Evolutionary conservation across 1,284 basidiomycete species (phyloP).

Genomic region (Ceratorhiza oryzae-sativae): DNA sequence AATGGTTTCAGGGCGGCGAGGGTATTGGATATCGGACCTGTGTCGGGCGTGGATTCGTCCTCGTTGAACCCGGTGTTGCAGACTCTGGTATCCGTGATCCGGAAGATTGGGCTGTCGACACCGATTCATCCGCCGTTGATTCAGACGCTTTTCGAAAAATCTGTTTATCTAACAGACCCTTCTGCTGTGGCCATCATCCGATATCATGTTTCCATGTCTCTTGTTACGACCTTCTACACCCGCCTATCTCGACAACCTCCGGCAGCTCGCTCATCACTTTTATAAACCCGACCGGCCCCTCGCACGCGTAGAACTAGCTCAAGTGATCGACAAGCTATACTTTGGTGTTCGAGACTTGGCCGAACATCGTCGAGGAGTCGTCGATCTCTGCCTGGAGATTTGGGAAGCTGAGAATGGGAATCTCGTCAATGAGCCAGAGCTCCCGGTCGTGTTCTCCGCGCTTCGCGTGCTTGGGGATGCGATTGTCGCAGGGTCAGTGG

Average conservation of each 20-base stretch:
- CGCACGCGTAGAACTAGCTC: constrained; percentile 39
- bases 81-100: constrained; percentile 31
- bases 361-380: constrained; percentile 38
- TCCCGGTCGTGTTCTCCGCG: constrained; percentile 24
- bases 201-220: constrained; percentile 19
- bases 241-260: constrained; percentile 3
- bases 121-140: constrained; percentile 39
- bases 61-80: constrained; percentile 35
- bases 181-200: constrained; percentile 33
- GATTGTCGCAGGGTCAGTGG: constrained; percentile 42
- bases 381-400: constrained; percentile 35
- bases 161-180: constrained; percentile 1
- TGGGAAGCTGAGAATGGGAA: constrained; percentile 40
- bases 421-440: constrained; percentile 23
- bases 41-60: background rate
- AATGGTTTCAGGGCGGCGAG: background rate
- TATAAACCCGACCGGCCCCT: constrained; percentile 16
- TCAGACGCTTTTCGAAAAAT: constrained; percentile 13
- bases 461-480: constrained; percentile 39
- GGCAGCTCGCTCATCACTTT: constrained; percentile 1
- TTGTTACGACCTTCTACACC: constrained; percentile 29
- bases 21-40: constrained; percentile 27
- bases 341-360: constrained; percentile 41
- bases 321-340: constrained; percentile 38
- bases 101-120: constrained; percentile 32